Evolutionary conservation across 805 yeast species (phyloP).

Genomic region (Debaryomyces prosopidis): DNA sequence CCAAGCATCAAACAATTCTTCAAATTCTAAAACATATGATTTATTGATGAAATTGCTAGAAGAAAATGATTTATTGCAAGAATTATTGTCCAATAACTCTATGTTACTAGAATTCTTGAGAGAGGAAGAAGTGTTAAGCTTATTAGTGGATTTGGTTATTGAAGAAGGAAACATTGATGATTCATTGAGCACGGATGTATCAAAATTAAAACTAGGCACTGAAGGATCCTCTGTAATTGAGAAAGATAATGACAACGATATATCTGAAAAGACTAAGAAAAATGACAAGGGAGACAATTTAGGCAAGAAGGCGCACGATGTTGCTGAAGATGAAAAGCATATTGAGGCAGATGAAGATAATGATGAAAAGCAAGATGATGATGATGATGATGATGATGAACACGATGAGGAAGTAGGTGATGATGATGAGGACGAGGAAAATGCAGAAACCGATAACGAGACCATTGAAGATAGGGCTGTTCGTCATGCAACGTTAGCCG

Average conservation of each 20-base stretch:
- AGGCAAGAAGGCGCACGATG: neutral
- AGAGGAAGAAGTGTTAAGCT: slow-evolving; percentile 34
- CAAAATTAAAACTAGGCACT: slow-evolving; percentile 9
- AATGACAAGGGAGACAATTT: slow-evolving; percentile 3
- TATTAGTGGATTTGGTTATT: slow-evolving; percentile 41
- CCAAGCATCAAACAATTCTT: slow-evolving; percentile 17
- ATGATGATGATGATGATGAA: slow-evolving; percentile 9
- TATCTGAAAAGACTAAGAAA: slow-evolving; percentile 1
- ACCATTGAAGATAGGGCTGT: slow-evolving; percentile 34
- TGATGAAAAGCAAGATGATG: slow-evolving; percentile 6
- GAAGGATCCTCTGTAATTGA: neutral
- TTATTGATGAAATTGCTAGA: slow-evolving; percentile 38
- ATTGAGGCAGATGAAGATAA: slow-evolving; percentile 4
- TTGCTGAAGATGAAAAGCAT: neutral
- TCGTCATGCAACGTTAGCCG: slow-evolving; percentile 53
- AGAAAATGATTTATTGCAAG: slow-evolving; percentile 45
- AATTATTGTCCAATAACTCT: slow-evolving; percentile 42
- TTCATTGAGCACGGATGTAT: slow-evolving; percentile 14
- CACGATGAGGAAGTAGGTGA: slow-evolving; percentile 8
- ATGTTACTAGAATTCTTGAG: slow-evolving; percentile 42
- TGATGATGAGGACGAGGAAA: slow-evolving; percentile 23
- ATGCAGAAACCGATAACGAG: slow-evolving; percentile 31
- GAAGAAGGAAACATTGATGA: slow-evolving; percentile 23
- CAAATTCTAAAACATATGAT: slow-evolving; percentile 18
- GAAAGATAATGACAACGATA: neutral